Evolutionary conservation across 108 stramenopile species (phyloP), one percentile per base, ranked within the genome.

Genomic region (Pseudonitzschia pungens): DNA sequence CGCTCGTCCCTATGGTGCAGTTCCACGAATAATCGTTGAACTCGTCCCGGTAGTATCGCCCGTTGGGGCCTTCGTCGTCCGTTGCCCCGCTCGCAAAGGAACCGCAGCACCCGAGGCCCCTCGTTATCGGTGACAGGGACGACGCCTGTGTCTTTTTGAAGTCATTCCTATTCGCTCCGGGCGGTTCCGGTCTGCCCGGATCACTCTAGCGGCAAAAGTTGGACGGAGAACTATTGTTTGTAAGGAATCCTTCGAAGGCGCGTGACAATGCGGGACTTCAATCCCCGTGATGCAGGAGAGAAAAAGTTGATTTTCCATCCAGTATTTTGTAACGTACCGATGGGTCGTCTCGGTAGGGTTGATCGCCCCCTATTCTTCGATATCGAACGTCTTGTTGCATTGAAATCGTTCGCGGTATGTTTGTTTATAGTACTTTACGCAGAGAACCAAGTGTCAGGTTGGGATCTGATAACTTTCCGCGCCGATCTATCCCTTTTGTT

Each of bases 11-110:
- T 20, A 82, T 32, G 27, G 44, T 45, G 67, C 84, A 85, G 18
- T 56, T 65, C 84, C 87, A 84, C 15, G 84, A 59, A 59, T 68
- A 63, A 76, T 85, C 87, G 73, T 88, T 88, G 72, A 88, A 88
- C 50, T 76, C 69, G 50, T 88, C 87, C n/a, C 69, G 68, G 69
- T 88, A 88, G 70, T 83, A 86, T 10, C 36, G 45, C 26, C 72
- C 65, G 20, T 29, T 24, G 9, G 62, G 31, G 41, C 59, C 55
- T 57, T 72, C 71, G 32, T 48, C 22, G 27, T 43, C 36, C 27
- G 53, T 69, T 20, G 55, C 20, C 21, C 51, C 43, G 50, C 32
- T n/a, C 62, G 59, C 40, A 45, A 69, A 28, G 20, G 41, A 42
- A 18, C 36, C 33, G 57, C 69, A 71, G 42, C 31, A 50, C 16